phyloP scores from a whole-genome alignment of 768 basidiomycete genomes.

The Trametes gibbosa region DNA sequence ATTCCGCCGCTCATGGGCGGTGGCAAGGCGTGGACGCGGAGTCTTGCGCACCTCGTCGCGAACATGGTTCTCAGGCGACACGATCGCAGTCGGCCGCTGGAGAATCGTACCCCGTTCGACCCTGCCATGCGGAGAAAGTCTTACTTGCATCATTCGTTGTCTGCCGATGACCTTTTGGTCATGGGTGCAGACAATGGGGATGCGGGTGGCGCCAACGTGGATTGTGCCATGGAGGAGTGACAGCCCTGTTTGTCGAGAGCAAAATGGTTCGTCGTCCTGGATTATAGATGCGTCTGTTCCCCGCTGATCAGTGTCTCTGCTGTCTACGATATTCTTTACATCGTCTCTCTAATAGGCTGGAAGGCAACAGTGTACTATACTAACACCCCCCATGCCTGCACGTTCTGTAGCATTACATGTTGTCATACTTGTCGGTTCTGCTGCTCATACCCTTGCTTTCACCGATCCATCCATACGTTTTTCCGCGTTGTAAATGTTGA shows the following conservation, averaged over 20 bases:
- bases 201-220: not conserved
- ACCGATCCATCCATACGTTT: conserved; percentile 15
- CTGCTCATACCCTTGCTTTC: conserved; percentile 18
- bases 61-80: conserved; percentile 46
- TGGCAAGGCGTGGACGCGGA: conserved; percentile 26
- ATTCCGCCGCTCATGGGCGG: conserved; percentile 12
- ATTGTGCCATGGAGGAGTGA: conserved; percentile 17
- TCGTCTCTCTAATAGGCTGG: conserved; percentile 5
- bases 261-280: conserved; percentile 14
- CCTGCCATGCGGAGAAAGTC: conserved; percentile 29
- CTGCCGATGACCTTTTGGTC: conserved; percentile 13
- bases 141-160: conserved; percentile 27
- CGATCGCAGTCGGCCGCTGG: conserved; percentile 38
- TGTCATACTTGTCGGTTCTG: conserved; percentile 15
- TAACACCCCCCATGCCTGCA: conserved; percentile 18
- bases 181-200: not conserved
- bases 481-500: conserved; percentile 12
- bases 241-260: conserved; percentile 16
- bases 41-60: conserved; percentile 42
- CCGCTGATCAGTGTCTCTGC: not conserved
- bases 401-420: conserved; percentile 22
- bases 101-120: conserved; percentile 32
- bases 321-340: not conserved
- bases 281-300: not conserved
- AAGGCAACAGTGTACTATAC: conserved; percentile 21